These are phyloP conservation scores for Zymoseptoria tritici DNA, from an alignment of 2,329 filamentous ascomycete species.

Conservation along the genomic window DNA sequence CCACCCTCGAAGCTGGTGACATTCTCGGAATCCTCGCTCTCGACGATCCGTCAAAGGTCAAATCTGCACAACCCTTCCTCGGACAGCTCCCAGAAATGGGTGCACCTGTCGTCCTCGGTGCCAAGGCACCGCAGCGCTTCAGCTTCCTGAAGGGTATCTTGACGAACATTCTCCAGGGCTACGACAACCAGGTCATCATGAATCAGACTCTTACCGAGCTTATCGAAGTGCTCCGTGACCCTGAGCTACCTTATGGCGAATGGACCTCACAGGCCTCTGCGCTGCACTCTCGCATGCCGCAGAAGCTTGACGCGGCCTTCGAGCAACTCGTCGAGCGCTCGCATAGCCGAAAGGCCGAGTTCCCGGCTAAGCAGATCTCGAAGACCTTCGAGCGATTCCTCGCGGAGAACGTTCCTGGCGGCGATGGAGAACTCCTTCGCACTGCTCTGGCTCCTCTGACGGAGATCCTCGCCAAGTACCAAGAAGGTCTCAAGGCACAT, in stretches of 20 bases:
- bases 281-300: constrained; percentile 93
- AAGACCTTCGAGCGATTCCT: constrained; percentile 84
- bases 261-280: constrained; percentile 95
- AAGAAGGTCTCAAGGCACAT: constrained; percentile 81
- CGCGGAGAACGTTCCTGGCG: constrained; percentile 63
- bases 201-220: constrained; percentile 74
- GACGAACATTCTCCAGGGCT: constrained; percentile 81
- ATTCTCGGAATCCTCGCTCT: constrained; percentile 95
- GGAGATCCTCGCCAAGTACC: constrained; percentile 70
- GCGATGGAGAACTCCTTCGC: constrained; percentile 67
- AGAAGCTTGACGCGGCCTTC: constrained; percentile 78
- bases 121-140: constrained; percentile 86
- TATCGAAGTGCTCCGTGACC: constrained; percentile 80
- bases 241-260: constrained; percentile 89
- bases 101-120: constrained; percentile 77
- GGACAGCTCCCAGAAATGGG: constrained; percentile 84
- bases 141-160: constrained; percentile 68
- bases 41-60: constrained; percentile 91
- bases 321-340: constrained; percentile 80
- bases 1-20: constrained; percentile 94
- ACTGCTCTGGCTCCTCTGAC: constrained; percentile 66
- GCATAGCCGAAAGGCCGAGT: constrained; percentile 70
- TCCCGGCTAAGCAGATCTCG: constrained; percentile 78
- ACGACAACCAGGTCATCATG: constrained; percentile 98
- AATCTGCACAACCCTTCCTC: constrained; percentile 90